Percentiles rank a stretch among this genome's conserved stretches.
These are phyloP conservation scores for Leccinum angustisporum DNA, from an alignment of 1,284 basidiomycete species.

Conservation along the genomic window DNA sequence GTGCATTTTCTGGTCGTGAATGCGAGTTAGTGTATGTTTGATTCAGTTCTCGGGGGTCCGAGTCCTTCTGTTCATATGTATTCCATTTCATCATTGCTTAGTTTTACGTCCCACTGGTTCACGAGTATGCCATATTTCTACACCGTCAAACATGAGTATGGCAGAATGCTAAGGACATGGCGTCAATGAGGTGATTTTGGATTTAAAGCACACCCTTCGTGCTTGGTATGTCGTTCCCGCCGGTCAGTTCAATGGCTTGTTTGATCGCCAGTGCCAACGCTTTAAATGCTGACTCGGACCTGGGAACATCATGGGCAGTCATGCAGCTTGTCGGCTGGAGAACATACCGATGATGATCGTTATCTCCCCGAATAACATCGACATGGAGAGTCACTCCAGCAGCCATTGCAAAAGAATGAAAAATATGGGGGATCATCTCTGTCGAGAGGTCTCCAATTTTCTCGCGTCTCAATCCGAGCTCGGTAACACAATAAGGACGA, in stretches of 20 bases:
- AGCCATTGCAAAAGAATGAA: slow-evolving; percentile 91
- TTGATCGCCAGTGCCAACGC: slow-evolving; percentile 94
- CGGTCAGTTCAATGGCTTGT: slow-evolving; percentile 89
- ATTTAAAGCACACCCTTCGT: slow-evolving; percentile 89
- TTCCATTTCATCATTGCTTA: slow-evolving; percentile 11
- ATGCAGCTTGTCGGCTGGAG: not conserved
- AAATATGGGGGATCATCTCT: slow-evolving; percentile 97
- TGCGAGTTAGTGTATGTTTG: slow-evolving; percentile 4
- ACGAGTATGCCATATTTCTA: slow-evolving; percentile 1
- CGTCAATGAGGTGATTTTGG: slow-evolving; percentile 2
- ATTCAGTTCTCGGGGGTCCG: slow-evolving; percentile 9
- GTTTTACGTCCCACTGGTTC: not conserved
- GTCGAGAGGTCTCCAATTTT: slow-evolving; percentile 96
- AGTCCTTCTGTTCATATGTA: slow-evolving; percentile 18
- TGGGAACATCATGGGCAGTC: slow-evolving; percentile 32
- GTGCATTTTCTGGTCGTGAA: slow-evolving; percentile 65
- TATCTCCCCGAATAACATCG: slow-evolving; percentile 91
- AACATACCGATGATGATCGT: slow-evolving; percentile 94
- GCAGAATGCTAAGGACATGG: not conserved
- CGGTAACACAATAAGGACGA: slow-evolving; percentile 91
- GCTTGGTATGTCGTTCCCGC: slow-evolving; percentile 90
- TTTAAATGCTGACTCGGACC: slow-evolving; percentile 97
- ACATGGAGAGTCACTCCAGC: slow-evolving; percentile 92
- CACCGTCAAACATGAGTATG: not conserved
- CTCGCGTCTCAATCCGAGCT: slow-evolving; percentile 89